Base-by-base conservation (phyloP, 2,329 filamentous ascomycete genomes). In the Raffaelea deltoideospora region DNA sequence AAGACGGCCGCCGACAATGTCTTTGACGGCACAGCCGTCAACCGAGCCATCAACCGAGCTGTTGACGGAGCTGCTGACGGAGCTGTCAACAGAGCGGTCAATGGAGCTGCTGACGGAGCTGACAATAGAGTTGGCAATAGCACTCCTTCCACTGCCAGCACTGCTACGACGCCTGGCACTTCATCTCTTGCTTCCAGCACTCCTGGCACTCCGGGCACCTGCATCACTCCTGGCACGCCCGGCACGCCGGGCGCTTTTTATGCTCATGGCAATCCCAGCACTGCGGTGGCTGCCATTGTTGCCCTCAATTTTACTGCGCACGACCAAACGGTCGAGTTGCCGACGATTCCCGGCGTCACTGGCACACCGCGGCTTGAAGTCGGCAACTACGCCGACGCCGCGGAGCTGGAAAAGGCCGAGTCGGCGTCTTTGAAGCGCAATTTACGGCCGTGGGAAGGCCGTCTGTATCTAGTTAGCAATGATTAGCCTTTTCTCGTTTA, bases 271-370 rank as follows among this genome's bases (percentile, higher is more conserved):
- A n/a, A n/a, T n/a, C n/a, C n/a, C n/a, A n/a, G n/a, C n/a, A n/a
- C 28, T 10, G 27, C 18, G 8, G 35, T 15, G 8, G 36, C 37
- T 2, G 49, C 49, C 7, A 44, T 61, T 11, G 55, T 65, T 14
- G 53, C 51, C 2, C 44, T 64, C 10, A 65, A 65, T 45, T 67
- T 68, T 37, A 60, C 61, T 2, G 48, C 51, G 9, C 46, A 53
- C 18, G 50, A 54, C 31, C 56, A 63, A 45, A 31, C 40, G 19
- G 45, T 53, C n/a, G 33, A 44, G 18, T 23, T 55, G 35, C 53
- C 53, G 1, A 10, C 15, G 13, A 9, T 20, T 29, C 31, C 5
- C 4, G 36, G 45, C 27, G 39, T 17, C 14, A 19, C 28, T 3
- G 39, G 22, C 14, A 21, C 27, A 5, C 42, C 46, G 6, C 33